Base-by-base conservation (phyloP, 2,329 filamentous ascomycete genomes). In the Orbilia javanica region DNA sequence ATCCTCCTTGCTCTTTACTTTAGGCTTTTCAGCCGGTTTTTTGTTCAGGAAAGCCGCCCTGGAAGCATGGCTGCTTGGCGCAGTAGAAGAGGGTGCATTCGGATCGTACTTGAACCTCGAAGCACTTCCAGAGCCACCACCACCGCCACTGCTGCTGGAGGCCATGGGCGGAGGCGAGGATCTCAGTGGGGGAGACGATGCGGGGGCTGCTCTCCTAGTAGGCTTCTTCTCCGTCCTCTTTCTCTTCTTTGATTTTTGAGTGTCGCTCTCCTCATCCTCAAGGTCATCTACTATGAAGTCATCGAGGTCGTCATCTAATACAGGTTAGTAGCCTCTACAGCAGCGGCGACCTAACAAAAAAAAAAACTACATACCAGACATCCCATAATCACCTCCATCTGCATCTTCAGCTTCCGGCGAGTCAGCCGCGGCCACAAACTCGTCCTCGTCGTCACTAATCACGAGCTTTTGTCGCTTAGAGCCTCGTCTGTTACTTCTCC, bases 201-300 rank as follows among this genome's bases (percentile, higher is more conserved):
- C 62, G 0, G 87, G 83, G 66, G 89, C 88, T 6, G 89, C 87
- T 83, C 95, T 95, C 60, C 91, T 82, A 15, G 85, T 82, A 13
- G 86, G 78, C 82, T 89, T 88, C 11, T 87, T 82, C 6, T 84
- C 81, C 1, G 89, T 84, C n/a, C 91, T 88, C 81, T 88, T 88
- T 71, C 91, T 86, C 85, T 97, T 97, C 83, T 89, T 92, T 0
- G 91, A 86, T 25, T 87, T 83, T 81, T 86, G 80, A 79, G 87
- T 82, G 34, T 77, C 60, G 25, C 73, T 70, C 20, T 89, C 88
- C 18, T 90, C 92, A 57, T 97, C 94, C 0, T 93, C 95, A 48
- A 96, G 93, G 81, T 97, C 94, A 0, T 92, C 90, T 3, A 92
- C 94, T 25, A 98, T 87, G 82, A 98, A 98, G 83, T 97, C 92